Evolutionary conservation across 2,329 filamentous ascomycete species (phyloP).

Genomic region (Aspergillus udagawae): DNA sequence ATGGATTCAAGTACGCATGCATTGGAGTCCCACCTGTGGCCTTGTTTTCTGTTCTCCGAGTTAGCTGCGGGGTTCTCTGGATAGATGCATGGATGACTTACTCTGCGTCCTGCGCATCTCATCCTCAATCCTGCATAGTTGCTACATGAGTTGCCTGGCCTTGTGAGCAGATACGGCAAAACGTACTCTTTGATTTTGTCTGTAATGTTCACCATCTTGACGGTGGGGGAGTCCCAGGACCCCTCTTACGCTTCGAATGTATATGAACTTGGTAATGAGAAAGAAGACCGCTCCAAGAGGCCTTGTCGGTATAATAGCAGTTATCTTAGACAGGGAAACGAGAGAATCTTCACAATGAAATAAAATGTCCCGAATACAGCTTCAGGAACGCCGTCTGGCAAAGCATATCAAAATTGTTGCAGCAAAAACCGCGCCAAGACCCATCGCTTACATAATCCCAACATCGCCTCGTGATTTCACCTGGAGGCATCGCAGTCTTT

Average conservation of each 20-base stretch:
- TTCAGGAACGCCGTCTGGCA: conserved; percentile 1
- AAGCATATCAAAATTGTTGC: conserved; percentile 17
- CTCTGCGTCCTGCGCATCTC: conserved; percentile 99
- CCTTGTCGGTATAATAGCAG: background rate
- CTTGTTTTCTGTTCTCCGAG: conserved; percentile 75
- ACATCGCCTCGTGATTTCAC: conserved; percentile 5
- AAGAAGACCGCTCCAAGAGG: background rate
- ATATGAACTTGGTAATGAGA: background rate
- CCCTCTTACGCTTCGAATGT: conserved; percentile 6
- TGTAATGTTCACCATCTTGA: conserved; percentile 94
- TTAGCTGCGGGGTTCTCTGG: conserved; percentile 29
- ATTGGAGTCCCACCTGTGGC: conserved; percentile 71
- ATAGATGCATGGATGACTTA: conserved; percentile 46
- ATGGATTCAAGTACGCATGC: background rate
- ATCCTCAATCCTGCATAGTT: conserved; percentile 78
- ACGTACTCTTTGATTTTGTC: conserved; percentile 98
- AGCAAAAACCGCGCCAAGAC: conserved; percentile 13
- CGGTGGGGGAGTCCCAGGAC: conserved; percentile 25
- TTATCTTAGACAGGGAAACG: background rate
- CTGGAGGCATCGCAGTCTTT: background rate
- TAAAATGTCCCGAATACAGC: background rate
- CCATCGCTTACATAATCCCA: conserved; percentile 13
- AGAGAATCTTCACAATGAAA: background rate
- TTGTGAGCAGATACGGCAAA: background rate
- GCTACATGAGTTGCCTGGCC: conserved; percentile 3